These are phyloP conservation scores for Ustanciosporium gigantosporum DNA, from an alignment of 1,284 basidiomycete genomes.

Conservation along the genomic window DNA sequence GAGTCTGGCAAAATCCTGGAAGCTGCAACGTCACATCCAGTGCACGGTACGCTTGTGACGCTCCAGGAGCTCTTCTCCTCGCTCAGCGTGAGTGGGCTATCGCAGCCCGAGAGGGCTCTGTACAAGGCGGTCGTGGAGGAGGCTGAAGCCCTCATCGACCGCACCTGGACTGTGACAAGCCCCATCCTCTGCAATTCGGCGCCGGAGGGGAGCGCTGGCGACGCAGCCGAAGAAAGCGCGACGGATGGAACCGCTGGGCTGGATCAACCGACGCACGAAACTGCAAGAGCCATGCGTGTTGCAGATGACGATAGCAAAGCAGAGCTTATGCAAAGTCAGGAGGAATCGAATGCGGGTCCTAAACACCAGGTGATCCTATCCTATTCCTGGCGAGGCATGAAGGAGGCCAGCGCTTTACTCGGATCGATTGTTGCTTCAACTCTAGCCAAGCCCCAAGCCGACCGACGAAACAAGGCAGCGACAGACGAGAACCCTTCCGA, in stretches of 20 bases:
- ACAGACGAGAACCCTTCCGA: not conserved
- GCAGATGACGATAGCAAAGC: conserved; percentile 33
- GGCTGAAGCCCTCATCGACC: conserved; percentile 44
- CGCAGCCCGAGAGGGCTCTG: not conserved
- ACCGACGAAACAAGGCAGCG: not conserved
- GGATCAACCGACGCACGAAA: conserved; percentile 38
- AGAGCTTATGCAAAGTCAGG: conserved; percentile 22
- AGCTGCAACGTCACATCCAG: conserved; percentile 49
- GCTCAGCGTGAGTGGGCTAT: conserved; percentile 11
- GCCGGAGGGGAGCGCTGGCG: conserved; percentile 45
- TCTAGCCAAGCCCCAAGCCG: conserved; percentile 1
- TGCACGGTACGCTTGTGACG: conserved; percentile 60
- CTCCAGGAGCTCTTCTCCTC: conserved; percentile 55
- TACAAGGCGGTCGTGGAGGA: conserved; percentile 39
- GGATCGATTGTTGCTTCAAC: conserved; percentile 47
- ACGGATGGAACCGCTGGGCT: conserved; percentile 26
- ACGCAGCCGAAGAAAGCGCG: conserved; percentile 1
- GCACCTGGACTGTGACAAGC: conserved; percentile 55
- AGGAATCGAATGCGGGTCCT: conserved; percentile 42
- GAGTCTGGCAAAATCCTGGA: conserved; percentile 39
- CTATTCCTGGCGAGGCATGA: conserved; percentile 61
- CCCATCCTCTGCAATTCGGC: conserved; percentile 58
- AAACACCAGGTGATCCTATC: conserved; percentile 60
- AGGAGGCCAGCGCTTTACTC: conserved; percentile 60
- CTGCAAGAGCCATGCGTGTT: conserved; percentile 45